Conservation (phyloP, 176 grass and related monocot species). For the Raddia distichophylla region DNA sequence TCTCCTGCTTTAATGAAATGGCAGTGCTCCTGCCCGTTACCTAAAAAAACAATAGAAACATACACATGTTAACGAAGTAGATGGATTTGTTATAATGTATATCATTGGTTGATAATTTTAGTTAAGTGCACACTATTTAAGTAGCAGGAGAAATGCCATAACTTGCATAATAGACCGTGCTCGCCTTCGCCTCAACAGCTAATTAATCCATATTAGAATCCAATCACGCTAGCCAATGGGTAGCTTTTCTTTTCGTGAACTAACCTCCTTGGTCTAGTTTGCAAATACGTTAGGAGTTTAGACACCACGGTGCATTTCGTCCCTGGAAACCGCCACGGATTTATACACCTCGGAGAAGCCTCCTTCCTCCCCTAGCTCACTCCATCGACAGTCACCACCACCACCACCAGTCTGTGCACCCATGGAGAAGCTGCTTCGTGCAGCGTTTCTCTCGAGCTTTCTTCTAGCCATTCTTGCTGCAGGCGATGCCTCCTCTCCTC, state of each 20-base stretch:
- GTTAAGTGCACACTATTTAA: no score
- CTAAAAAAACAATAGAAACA: no score
- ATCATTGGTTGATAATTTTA: no score
- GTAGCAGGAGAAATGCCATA: no score
- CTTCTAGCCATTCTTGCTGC: constrained; percentile 19
- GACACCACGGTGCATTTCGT: not conserved
- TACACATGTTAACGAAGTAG: no score
- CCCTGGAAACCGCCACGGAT: not conserved
- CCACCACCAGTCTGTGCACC: not conserved
- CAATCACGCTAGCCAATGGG: not conserved
- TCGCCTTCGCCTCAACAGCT: no score
- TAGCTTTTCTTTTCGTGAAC: not conserved
- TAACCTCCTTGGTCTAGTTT: not conserved
- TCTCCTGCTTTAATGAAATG: no score
- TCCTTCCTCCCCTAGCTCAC: not conserved
- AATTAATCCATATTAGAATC: no score
- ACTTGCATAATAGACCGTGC: no score
- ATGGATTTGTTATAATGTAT: no score
- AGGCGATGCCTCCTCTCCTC: constrained; percentile 7
- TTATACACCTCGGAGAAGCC: constrained; percentile 5
- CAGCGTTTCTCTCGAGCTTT: constrained; percentile 16
- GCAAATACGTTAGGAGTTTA: not conserved
- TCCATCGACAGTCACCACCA: not conserved
- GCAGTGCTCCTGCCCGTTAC: no score
- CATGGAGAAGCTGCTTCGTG: constrained; percentile 39